Evolutionary conservation across 2,329 filamentous ascomycete genomes (phyloP).

Genomic region (Penicillium nordicum): DNA sequence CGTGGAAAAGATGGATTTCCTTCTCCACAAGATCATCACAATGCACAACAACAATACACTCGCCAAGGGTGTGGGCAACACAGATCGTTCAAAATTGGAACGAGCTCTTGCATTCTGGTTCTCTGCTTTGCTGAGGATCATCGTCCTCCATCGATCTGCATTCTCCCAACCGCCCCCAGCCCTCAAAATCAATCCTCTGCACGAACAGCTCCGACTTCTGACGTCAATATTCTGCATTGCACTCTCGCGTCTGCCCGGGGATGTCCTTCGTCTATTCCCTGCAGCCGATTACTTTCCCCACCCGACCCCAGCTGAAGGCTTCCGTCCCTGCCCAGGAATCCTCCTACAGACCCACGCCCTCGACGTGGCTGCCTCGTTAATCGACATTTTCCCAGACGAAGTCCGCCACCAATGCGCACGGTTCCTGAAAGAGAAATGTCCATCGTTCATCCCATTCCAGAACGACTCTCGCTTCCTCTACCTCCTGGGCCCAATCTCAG

Average conservation of each 20-base stretch:
- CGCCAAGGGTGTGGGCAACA: constrained; percentile 15
- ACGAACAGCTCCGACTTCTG: constrained; percentile 38
- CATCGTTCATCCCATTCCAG: constrained; percentile 37
- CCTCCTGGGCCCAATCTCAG: constrained; percentile 40
- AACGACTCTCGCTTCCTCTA: constrained; percentile 41
- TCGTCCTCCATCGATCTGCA: constrained; percentile 40
- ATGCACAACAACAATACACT: constrained; percentile 24
- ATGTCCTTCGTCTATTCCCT: constrained; percentile 31
- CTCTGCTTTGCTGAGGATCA: constrained; percentile 40
- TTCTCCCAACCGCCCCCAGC: constrained; percentile 28
- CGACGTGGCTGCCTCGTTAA: constrained; percentile 45
- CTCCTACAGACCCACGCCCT: constrained; percentile 41
- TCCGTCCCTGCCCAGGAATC: constrained; percentile 31
- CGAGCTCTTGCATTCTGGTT: constrained; percentile 40
- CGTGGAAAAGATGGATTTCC: constrained; percentile 40
- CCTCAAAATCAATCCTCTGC: constrained; percentile 25
- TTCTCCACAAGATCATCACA: constrained; percentile 38
- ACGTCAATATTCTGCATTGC: constrained; percentile 41
- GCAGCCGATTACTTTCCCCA: constrained; percentile 31
- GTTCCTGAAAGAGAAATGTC: constrained; percentile 43
- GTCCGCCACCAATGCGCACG: constrained; percentile 41
- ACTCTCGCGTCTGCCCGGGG: constrained; percentile 36
- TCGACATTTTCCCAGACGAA: constrained; percentile 46
- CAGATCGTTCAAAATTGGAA: constrained; percentile 27
- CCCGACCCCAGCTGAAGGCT: constrained; percentile 19